These are phyloP conservation scores for Sugiyamaella pinicola DNA, from an alignment of 1,139 yeast species.

Conservation along the genomic window DNA sequence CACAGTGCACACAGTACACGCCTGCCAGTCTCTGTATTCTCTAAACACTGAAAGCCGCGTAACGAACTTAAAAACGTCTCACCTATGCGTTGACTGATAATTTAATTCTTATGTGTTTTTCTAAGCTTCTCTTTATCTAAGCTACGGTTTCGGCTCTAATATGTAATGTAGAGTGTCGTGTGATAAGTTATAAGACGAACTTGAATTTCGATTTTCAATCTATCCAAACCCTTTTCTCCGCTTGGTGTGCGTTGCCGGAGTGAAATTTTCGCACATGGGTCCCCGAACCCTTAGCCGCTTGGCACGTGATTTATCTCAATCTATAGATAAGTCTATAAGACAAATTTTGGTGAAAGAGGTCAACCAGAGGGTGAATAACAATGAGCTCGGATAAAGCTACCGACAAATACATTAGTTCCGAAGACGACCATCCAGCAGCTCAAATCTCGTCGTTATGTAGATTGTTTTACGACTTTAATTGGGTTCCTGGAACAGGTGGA, in stretches of 20 bases:
- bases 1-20: background rate
- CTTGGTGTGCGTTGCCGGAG: constrained; percentile 11
- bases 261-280: background rate
- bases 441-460: constrained; percentile 81
- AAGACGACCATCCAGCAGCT: constrained; percentile 75
- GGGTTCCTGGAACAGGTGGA: constrained; percentile 98
- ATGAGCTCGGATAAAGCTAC: constrained; percentile 9
- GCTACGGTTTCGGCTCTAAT: too few relatives aligned
- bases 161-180: constrained; percentile 14
- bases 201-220: background rate
- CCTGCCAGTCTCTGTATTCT: too few relatives aligned
- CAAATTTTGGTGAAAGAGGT: too few relatives aligned
- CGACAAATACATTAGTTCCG: constrained; percentile 11
- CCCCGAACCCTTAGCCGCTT: constrained; percentile 3
- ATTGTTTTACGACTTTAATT: constrained; percentile 73
- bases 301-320: background rate
- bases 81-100: too few relatives aligned
- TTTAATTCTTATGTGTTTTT: too few relatives aligned
- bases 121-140: background rate
- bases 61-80: too few relatives aligned
- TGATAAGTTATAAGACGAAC: background rate
- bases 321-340: too few relatives aligned
- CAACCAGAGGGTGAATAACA: background rate
- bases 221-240: constrained; percentile 6
- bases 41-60: too few relatives aligned